Base-by-base conservation (phyloP, 129 eudicot genomes). In the Pseudognaphalium luteoalbum region DNA sequence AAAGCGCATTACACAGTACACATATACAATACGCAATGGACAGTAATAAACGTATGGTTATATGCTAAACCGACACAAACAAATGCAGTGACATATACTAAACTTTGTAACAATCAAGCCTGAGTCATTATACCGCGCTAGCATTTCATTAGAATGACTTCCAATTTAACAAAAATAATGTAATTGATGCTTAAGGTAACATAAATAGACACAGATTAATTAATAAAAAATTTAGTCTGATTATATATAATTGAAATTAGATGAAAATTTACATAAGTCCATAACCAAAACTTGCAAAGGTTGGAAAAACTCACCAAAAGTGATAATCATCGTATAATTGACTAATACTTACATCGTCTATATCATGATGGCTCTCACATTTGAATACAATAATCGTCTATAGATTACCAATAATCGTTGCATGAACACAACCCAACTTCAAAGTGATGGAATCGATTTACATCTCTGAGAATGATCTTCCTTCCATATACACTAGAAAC, bases 381-480 rank as follows among this genome's bases (percentile, higher is more conserved):
- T 58, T 2, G 15, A 7, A 20, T 21, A 7, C 64, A 59, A 22
- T 15, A 7, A 63, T 15, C 4, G 42, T 63, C 70, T 65, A 2
- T 33, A 25, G 39, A 65, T 73, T 66, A 80, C 83, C 83, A 77
- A 39, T 80, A 76, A 73, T 84, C 82, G 12, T 80, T 84, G 21
- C 82, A 84, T 19, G 85, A 80, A 80, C 85, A 80, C 30, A 17
- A 72, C 12, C 80, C 76, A 60, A 71, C 77, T 80, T 76, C 82
- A 84, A 84, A 80, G 64, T 80, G 85, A 80, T 76, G 85, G 6
- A 80, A 84, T 2, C 87, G 74, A 56, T 84, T 80, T 5, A 72
- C 85, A 76, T 80, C 85, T 72, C 87, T 72, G 28, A 84, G 44
- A 4, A 66, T 20, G 7, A 80, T 68, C 22, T 72, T 76, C 82